These are phyloP conservation scores for Neurospora crassa DNA, from an alignment of 2,329 filamentous ascomycete species.

Conservation along the genomic window DNA sequence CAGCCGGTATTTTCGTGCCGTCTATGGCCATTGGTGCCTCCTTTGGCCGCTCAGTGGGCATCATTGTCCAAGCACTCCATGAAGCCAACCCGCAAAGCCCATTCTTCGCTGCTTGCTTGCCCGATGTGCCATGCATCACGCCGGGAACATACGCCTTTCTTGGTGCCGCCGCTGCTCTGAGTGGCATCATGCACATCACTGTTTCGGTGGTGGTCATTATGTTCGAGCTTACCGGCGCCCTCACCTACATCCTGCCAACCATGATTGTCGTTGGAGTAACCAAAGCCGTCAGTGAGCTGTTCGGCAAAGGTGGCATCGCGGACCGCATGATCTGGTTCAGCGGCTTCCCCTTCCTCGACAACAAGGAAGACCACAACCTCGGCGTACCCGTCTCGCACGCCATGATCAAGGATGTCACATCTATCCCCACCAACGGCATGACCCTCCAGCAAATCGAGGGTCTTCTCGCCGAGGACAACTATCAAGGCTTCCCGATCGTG, in stretches of 20 bases:
- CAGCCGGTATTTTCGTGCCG: constrained; percentile 94
- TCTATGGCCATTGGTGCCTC: constrained; percentile 96
- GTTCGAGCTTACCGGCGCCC: constrained; percentile 95
- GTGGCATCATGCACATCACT: constrained; percentile 97
- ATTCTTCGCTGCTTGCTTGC: constrained; percentile 83
- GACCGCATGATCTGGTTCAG: constrained; percentile 99
- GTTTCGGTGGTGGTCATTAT: constrained; percentile 97
- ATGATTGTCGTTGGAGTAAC: constrained; percentile 99
- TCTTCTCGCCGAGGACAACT: constrained; percentile 67
- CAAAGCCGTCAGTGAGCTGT: constrained; percentile 82
- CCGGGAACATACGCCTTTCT: constrained; percentile 95
- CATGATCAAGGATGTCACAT: constrained; percentile 71
- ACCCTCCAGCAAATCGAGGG: constrained; percentile 68
- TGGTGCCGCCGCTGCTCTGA: constrained; percentile 81
- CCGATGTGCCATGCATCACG: constrained; percentile 91
- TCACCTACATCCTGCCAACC: constrained; percentile 93
- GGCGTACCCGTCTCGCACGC: constrained; percentile 85
- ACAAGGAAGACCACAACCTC: constrained; percentile 95
- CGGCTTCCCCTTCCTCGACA: constrained; percentile 92
- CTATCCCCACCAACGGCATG: constrained; percentile 65
- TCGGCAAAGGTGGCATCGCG: constrained; percentile 93
- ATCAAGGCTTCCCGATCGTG: constrained; percentile 88
- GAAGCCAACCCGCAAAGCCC: constrained; percentile 71
- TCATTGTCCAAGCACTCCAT: constrained; percentile 82
- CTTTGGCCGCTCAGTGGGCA: constrained; percentile 89